Conservation (phyloP, 306 rosid species). For the Acacia crassicarpa region DNA sequence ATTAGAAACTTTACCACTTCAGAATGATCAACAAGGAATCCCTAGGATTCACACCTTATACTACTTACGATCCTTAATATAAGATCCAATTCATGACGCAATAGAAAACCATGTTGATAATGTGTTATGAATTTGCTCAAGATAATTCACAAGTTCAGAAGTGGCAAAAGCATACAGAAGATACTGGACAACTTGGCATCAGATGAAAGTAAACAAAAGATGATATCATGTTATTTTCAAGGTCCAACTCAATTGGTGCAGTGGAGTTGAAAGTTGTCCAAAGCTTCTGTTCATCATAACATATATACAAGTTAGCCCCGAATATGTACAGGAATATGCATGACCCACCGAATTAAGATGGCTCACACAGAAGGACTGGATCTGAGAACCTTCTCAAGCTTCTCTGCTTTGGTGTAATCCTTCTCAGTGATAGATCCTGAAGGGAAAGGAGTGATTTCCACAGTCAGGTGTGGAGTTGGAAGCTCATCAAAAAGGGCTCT, state of each 20-base stretch:
- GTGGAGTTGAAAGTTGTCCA: not conserved
- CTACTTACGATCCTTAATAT: no score
- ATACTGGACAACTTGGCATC: not conserved
- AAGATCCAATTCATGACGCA: no score
- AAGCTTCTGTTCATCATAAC: slow-evolving; percentile 5
- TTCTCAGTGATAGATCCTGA: slow-evolving; percentile 73
- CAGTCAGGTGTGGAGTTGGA: slow-evolving; percentile 84
- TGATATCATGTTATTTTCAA: not conserved
- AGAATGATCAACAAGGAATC: no score
- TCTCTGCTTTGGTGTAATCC: slow-evolving; percentile 91
- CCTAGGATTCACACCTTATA: no score
- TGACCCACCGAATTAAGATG: not conserved
- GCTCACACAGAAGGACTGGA: slow-evolving; percentile 81
- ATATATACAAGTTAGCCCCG: slow-evolving; percentile 37
- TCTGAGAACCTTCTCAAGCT: slow-evolving; percentile 85
- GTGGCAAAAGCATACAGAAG: not conserved
- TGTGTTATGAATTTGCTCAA: not conserved
- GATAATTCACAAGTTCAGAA: not conserved
- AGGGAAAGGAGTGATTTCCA: slow-evolving; percentile 91
- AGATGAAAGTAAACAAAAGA: not conserved
- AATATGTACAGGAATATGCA: slow-evolving; percentile 40
- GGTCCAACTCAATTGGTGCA: slow-evolving; percentile 12
- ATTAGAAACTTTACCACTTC: no score
- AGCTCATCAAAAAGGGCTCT: slow-evolving; percentile 97
- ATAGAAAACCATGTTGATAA: no score